Base-by-base conservation (phyloP, 257 asterid species). In the Nicotiana sylvestris region DNA sequence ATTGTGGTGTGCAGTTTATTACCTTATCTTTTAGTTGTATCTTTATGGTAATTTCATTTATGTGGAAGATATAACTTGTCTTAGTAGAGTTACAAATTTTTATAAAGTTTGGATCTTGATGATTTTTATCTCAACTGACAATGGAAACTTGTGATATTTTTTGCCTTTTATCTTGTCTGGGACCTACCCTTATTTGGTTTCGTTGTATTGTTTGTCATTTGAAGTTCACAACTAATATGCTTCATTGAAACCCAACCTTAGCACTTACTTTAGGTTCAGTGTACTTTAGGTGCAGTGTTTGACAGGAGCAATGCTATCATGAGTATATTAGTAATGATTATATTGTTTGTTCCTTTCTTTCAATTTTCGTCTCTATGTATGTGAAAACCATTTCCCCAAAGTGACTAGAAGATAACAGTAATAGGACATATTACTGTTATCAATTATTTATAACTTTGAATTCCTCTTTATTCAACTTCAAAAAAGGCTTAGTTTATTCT, bases 1-100 rank as follows among this genome's bases (percentile, higher is more conserved):
- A 94, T 67, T 96, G 98, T 77, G 99, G 99, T 94, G 87, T 67
- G 93, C 17, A 15, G 77, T 37, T 69, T 85, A 53, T 43, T 72
- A 5, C 21, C 57, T 29, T 21, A 17, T 74, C 4, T 67, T 72
- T 25, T 43, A 72, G 21, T 25, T 30, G 25, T 32, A 56, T 60
- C 4, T 60, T 27, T 27, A 27, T 64, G 12, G 68, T 27, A 17
- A 62, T 25, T 21, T 61, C 16, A 61, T 9, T 61, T 61, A 9
- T 61, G 33, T 61, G 67, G 67, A 61, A 16, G 3, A 9, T 25
- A 9, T 62, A 62, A 25, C 3, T 62, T 25, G 68, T 62, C 33
- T 27, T 9, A 62, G 68, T 30, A 25, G 17, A 11, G 27, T 25
- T 11, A 49, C 13, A 2, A 12, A 1, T 35, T 72, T 72, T 30